Evolutionary conservation across 345 rosid genomes (phyloP), one percentile per base, ranked within the genome.

Genomic region (Erucastrum elatum): DNA sequence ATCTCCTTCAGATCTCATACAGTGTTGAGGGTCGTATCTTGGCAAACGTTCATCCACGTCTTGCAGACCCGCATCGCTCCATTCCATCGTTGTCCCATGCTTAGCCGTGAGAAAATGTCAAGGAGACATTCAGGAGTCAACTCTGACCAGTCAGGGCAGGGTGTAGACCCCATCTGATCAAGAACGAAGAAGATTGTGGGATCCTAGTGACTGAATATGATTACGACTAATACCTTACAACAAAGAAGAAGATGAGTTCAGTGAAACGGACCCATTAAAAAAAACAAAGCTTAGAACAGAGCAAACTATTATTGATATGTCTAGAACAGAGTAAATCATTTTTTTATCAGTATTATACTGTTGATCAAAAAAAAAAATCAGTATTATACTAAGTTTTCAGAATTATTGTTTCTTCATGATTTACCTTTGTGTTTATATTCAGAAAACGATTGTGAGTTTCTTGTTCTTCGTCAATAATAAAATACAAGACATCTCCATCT

Each of bases 31-130:
- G 86, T 80, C 2, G 91, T 86, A 75, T 93, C 93, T 73, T 79
- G 69, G 87, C 82, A 83, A 51, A 88, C 85, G 51, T 73, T 69
- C 71, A 75, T 84, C 96, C 91, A 93, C 0, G 91, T 72, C 63
- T 85, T 89, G 89, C 96, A 91, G 13, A 80, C 91, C n/a, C 91
- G 51, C 88, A 93, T 80, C n/a, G 93, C 82, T n/a, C 94, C 94
- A 3, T 25, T 84, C 93, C 90, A 89, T 71, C 90, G 86, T 37
- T 88, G 82, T 60, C 84, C 84, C 29, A 82, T 10, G 64, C 81
- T 77, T 75, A 93, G 90, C 30, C 94, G 84, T 2, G 90, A 85
- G 86, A 90, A 78, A 87, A 89, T 84, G 82, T 84, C 84, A 71
- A 84, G 34, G 77, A 90, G 84, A 80, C 90, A 89, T 77, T 87